Base-by-base conservation (phyloP, 2,329 filamentous ascomycete genomes). In the Hirsutella thompsonii region DNA sequence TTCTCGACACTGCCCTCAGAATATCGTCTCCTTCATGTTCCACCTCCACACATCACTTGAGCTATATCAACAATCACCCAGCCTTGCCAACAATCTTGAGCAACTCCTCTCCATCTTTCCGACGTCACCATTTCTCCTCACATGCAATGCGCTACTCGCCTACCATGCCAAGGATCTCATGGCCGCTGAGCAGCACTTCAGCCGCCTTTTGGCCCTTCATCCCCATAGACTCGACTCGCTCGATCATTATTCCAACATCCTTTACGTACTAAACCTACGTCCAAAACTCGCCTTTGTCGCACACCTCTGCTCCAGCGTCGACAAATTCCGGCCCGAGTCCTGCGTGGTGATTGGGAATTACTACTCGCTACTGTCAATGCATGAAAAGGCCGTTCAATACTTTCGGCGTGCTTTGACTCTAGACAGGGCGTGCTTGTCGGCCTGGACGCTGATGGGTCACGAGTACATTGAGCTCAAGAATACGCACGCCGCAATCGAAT, bases 381-480 rank as follows among this genome's bases (percentile, higher is more conserved):
- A 98, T 58, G 92, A 98, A 59, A 98, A 98, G 57, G 90, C 92
- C 0, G 89, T 98, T 40, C 88, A 95, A 64, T 96, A 96, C 62
- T 98, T 98, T 67, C 83, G 92, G 3, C 81, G 92, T 19, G 92
- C 92, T 0, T 65, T 98, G 18, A 93, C 87, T 0, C 70, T 98
- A 0, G 92, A 98, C 56, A 80, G 90, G 9, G 82, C 80, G 20
- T 98, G 92, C 57, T 72, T 95, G 14, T 93, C 88, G 0, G 92
- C 92, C 2, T 98, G 92, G 92, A 98, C 92, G 0, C 70, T 98
- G 1, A 96, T 98, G 90, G 92, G 92, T 1, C 92, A 98, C 60
- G 92, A 98, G 59, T 98, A 95, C 52, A 88, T 96, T 41, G 92
- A 98, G 61, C 79, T 98, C 62, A 98, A 96, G 56, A 98, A 98